Conservation (phyloP, 2,329 filamentous ascomycete species). For the Epichloe elymi region DNA sequence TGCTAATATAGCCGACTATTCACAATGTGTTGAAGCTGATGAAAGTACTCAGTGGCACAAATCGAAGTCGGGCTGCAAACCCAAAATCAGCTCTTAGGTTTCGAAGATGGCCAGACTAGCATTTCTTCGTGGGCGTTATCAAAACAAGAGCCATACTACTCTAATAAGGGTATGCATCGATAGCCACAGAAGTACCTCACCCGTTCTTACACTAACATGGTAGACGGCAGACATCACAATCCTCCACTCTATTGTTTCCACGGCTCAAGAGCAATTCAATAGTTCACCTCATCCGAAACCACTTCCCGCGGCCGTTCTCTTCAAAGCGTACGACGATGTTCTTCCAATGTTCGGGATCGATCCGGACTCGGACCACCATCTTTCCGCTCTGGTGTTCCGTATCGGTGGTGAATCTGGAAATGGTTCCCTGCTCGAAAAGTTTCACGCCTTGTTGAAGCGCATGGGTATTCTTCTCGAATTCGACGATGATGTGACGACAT, state of each 20-base stretch:
- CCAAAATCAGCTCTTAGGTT: not conserved
- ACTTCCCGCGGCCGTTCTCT: slow-evolving; percentile 64
- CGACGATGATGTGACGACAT: slow-evolving; percentile 20
- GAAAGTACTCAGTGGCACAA: slow-evolving; percentile 12
- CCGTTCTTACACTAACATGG: not conserved
- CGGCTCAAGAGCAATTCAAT: slow-evolving; percentile 52
- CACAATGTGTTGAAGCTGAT: not conserved
- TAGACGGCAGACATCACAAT: slow-evolving; percentile 58
- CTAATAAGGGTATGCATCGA: slow-evolving; percentile 41
- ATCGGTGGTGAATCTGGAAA: slow-evolving; percentile 53
- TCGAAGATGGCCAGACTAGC: slow-evolving; percentile 5
- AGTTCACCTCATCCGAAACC: slow-evolving; percentile 45
- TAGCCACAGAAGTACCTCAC: not conserved
- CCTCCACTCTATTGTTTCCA: slow-evolving; percentile 62
- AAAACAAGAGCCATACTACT: slow-evolving; percentile 33
- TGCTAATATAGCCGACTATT: not conserved
- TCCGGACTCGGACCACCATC: slow-evolving; percentile 59
- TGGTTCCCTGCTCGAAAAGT: slow-evolving; percentile 51
- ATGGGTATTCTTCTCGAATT: slow-evolving; percentile 63
- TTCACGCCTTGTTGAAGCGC: slow-evolving; percentile 51
- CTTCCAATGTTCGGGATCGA: slow-evolving; percentile 58
- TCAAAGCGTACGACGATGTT: slow-evolving; percentile 65
- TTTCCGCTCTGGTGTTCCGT: slow-evolving; percentile 67
- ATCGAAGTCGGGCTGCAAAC: slow-evolving; percentile 5
- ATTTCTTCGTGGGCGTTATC: not conserved